These are phyloP conservation scores for Ramalina intermedia DNA, from an alignment of 495 filamentous ascomycete species.

Conservation along the genomic window DNA sequence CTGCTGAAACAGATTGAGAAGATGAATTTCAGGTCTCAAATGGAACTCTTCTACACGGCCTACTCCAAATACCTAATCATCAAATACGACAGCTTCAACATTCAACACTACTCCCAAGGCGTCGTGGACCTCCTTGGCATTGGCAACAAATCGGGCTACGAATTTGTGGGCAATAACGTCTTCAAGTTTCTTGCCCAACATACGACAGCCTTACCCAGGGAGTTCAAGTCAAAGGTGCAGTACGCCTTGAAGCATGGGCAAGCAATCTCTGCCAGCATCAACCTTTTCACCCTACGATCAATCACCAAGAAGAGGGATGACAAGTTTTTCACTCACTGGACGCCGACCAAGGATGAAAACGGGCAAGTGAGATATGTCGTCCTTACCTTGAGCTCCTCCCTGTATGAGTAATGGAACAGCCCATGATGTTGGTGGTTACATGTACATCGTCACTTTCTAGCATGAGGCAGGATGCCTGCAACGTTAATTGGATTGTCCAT, in stretches of 20 bases:
- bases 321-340: constrained; percentile 38
- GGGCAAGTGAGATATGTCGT: constrained; percentile 33
- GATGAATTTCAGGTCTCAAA: constrained; percentile 27
- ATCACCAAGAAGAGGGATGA: constrained; percentile 19
- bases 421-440: neutral
- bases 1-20: constrained; percentile 24
- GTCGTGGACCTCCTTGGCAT: constrained; percentile 30
- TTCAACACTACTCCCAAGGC: constrained; percentile 23
- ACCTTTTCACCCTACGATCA: constrained; percentile 14
- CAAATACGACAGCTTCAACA: constrained; percentile 18
- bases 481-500: no score
- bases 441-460: no score
- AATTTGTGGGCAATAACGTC: constrained; percentile 31
- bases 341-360: constrained; percentile 36
- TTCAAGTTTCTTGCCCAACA: constrained; percentile 33
- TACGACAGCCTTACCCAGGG: constrained; percentile 21
- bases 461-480: no score
- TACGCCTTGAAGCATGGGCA: constrained; percentile 25
- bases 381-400: constrained; percentile 21
- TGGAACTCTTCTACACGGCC: constrained; percentile 28
- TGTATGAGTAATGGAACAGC: constrained; percentile 9
- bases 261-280: constrained; percentile 27
- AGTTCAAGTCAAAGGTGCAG: constrained; percentile 25
- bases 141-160: constrained; percentile 18
- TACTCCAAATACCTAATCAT: constrained; percentile 36